phyloP scores from a whole-genome alignment of 2,329 filamentous ascomycete species.

The Exophiala sp. region DNA sequence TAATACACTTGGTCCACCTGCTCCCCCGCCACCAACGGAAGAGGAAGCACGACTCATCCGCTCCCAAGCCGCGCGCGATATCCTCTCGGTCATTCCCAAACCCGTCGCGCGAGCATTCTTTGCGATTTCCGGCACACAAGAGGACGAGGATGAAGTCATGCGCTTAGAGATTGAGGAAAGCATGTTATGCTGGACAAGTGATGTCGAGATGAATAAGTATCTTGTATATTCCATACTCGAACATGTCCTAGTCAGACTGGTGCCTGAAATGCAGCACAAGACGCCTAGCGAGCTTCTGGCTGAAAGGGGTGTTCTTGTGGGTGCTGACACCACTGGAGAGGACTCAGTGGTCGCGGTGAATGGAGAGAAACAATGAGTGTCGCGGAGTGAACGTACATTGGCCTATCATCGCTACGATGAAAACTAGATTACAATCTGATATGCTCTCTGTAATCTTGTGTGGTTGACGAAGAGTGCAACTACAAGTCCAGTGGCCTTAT shows the following conservation, averaged over 20 bases:
- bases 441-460: too few species aligned
- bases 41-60: conserved; percentile 34
- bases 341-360: background rate
- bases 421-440: too few species aligned
- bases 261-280: conserved; percentile 77
- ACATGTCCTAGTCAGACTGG: conserved; percentile 71
- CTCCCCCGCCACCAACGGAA: conserved; percentile 25
- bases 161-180: conserved; percentile 58
- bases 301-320: conserved; percentile 56
- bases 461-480: too few species aligned
- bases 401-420: too few species aligned
- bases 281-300: conserved; percentile 69
- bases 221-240: conserved; percentile 80
- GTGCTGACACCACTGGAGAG: background rate
- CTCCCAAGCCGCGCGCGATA: conserved; percentile 42
- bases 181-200: conserved; percentile 70
- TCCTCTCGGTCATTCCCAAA: conserved; percentile 43
- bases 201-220: conserved; percentile 90
- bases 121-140: conserved; percentile 40
- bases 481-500: too few species aligned
- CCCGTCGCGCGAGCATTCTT: conserved; percentile 45
- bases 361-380: background rate
- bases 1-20: conserved; percentile 30
- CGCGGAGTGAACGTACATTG: too few species aligned
- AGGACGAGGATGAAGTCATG: conserved; percentile 50